These are phyloP conservation scores for Paecilomyces variotii DNA, from an alignment of 2,329 filamentous ascomycete species.

Conservation along the genomic window DNA sequence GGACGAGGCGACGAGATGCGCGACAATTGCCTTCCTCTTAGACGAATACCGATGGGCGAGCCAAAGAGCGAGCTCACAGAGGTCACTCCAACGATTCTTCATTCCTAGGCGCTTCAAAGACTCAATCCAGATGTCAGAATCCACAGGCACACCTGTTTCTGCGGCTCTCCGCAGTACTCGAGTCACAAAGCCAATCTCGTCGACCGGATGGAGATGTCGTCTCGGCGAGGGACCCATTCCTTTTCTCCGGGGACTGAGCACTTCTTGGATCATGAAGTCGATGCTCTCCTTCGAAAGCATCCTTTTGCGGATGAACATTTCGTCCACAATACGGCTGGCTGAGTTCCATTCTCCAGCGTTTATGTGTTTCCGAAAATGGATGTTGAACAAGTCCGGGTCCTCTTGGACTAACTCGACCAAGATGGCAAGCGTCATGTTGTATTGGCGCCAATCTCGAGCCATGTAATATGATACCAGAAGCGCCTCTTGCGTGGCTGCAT, in stretches of 20 bases:
- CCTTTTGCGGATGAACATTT: constrained; percentile 42
- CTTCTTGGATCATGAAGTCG: constrained; percentile 31
- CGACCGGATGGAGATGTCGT: constrained; percentile 22
- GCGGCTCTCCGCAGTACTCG: constrained; percentile 43
- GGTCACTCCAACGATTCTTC: constrained; percentile 43
- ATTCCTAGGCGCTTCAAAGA: constrained; percentile 54
- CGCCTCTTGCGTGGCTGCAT: constrained; percentile 45
- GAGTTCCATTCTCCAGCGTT: constrained; percentile 21
- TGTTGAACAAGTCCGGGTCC: constrained; percentile 23
- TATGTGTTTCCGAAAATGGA: constrained; percentile 34
- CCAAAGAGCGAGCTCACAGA: constrained; percentile 46
- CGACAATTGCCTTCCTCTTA: constrained; percentile 5
- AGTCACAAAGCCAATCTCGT: constrained; percentile 36
- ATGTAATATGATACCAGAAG: constrained; percentile 47
- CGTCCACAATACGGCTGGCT: constrained; percentile 31
- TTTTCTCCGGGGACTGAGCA: constrained; percentile 22
- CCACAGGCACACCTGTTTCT: constrained; percentile 35
- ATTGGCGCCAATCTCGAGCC: constrained; percentile 43
- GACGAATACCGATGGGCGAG: constrained; percentile 38
- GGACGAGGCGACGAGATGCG: constrained; percentile 7
- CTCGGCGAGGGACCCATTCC: constrained; percentile 17
- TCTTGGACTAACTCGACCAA: constrained; percentile 34
- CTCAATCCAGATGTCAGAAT: constrained; percentile 46
- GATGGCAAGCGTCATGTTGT: constrained; percentile 49
- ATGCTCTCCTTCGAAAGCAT: constrained; percentile 39